Percentiles rank a stretch among this genome's conserved stretches.
Conservation (phyloP, 2,329 filamentous ascomycete species). For the Talaromyces verruculosus region DNA sequence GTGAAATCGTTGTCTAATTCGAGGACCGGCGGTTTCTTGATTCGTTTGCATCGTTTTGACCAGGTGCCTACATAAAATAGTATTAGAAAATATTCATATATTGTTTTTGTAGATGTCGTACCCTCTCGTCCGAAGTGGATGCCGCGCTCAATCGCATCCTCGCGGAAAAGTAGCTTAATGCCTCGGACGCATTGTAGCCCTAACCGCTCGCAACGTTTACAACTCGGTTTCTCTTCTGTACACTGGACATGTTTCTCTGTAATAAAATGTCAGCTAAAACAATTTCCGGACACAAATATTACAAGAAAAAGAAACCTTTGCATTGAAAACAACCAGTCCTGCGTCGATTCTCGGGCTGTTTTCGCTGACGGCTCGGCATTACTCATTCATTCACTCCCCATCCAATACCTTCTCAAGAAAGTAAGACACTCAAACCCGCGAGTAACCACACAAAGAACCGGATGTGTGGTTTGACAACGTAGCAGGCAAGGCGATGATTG, state of each 20-base stretch:
- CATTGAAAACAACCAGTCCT: slow-evolving; percentile 31
- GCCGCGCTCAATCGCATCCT: slow-evolving; percentile 34
- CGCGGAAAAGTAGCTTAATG: slow-evolving; percentile 32
- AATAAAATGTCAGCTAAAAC: background rate
- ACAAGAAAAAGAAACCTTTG: slow-evolving; percentile 25
- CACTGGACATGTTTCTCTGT: slow-evolving; percentile 34
- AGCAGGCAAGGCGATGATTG: background rate
- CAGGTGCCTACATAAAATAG: slow-evolving; percentile 4
- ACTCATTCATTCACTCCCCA: slow-evolving; percentile 5
- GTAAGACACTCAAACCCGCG: background rate
- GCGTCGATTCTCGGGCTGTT: slow-evolving; percentile 26
- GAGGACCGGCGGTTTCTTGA: slow-evolving; percentile 16
- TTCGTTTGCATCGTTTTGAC: slow-evolving; percentile 21
- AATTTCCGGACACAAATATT: background rate
- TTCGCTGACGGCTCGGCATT: slow-evolving; percentile 22
- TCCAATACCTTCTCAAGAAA: background rate
- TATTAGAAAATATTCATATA: background rate
- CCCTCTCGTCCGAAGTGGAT: slow-evolving; percentile 30
- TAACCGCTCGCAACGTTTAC: slow-evolving; percentile 31
- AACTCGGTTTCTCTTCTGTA: slow-evolving; percentile 33
- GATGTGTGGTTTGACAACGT: background rate
- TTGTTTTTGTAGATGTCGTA: slow-evolving; percentile 10
- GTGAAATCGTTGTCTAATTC: slow-evolving; percentile 18
- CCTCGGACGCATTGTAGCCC: slow-evolving; percentile 28
- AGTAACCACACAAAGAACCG: background rate